These are phyloP conservation scores for Oxyria digyna DNA, from an alignment of 148 eudicot genomes.

Conservation along the genomic window DNA sequence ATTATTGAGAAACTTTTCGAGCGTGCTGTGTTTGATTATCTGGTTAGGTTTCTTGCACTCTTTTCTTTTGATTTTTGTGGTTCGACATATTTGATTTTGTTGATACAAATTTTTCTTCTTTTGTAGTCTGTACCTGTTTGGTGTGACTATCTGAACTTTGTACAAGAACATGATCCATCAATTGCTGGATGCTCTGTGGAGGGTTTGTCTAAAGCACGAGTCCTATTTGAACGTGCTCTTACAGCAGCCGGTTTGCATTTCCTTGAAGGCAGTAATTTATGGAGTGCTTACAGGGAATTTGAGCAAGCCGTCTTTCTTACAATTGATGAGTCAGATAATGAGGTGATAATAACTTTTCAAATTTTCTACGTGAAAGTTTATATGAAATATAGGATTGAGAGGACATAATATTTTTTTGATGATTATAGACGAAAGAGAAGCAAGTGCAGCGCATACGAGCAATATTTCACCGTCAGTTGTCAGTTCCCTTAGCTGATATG, in stretches of 20 bases:
- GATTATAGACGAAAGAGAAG: slow-evolving; percentile 61
- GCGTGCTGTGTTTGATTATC: slow-evolving; percentile 73
- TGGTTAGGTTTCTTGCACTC: slow-evolving; percentile 36
- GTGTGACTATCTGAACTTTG: slow-evolving; percentile 76
- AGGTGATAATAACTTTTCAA: slow-evolving; percentile 16
- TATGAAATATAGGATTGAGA: too few species aligned
- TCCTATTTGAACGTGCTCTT: slow-evolving; percentile 85
- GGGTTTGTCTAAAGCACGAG: slow-evolving; percentile 67
- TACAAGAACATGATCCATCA: slow-evolving; percentile 65
- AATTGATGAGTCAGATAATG: slow-evolving; percentile 42
- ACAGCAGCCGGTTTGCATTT: slow-evolving; percentile 87
- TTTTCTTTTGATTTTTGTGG: background rate
- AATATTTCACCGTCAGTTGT: slow-evolving; percentile 71
- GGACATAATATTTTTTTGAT: background rate
- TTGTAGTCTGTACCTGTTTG: slow-evolving; percentile 79
- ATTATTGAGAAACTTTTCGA: slow-evolving; percentile 63
- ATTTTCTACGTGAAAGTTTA: background rate
- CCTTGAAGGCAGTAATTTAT: slow-evolving; percentile 65
- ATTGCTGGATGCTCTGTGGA: slow-evolving; percentile 43
- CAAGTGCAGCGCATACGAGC: slow-evolving; percentile 72
- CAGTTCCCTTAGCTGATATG: slow-evolving; percentile 55
- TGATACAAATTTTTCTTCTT: background rate
- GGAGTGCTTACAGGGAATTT: slow-evolving; percentile 82
- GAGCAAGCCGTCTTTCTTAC: slow-evolving; percentile 53
- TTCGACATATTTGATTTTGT: background rate